A percentile compares a stretch with the other conserved stretches of the same genome.
Conservation (phyloP, 257 asterid genomes). For the Scutellaria baicalensis region DNA sequence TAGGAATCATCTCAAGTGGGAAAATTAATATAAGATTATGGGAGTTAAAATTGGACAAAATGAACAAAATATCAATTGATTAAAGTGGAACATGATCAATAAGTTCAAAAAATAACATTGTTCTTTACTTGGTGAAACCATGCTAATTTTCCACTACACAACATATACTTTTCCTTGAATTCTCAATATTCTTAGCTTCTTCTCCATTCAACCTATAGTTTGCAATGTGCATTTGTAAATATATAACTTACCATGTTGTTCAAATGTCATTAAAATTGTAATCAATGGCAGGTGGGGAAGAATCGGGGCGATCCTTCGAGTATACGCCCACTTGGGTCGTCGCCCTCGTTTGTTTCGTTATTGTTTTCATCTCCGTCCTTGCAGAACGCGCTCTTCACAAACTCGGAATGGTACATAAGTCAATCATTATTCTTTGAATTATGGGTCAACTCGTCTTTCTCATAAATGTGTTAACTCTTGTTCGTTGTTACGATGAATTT, state of each 20-base stretch:
- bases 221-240: no score
- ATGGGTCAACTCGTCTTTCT: no score
- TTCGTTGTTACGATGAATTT: not conserved
- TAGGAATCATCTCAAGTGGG: no score
- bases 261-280: no score
- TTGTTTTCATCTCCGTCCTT: slow-evolving; percentile 58
- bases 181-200: not conserved
- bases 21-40: no score
- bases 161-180: not conserved
- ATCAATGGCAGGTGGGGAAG: slow-evolving; percentile 33
- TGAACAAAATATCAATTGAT: not conserved
- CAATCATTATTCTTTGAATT: no score
- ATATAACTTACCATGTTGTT: no score
- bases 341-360: slow-evolving; percentile 64
- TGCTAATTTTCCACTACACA: not conserved
- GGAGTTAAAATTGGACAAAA: not conserved
- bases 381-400: slow-evolving; percentile 67
- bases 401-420: slow-evolving; percentile 58
- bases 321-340: slow-evolving; percentile 83
- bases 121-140: not conserved
- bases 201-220: not conserved
- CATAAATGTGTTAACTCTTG: not conserved
- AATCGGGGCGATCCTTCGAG: slow-evolving; percentile 39
- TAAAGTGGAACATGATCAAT: no score
- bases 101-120: not conserved